Base-by-base conservation (phyloP, 495 filamentous ascomycete species). In the Astrocystis sublimbata region DNA sequence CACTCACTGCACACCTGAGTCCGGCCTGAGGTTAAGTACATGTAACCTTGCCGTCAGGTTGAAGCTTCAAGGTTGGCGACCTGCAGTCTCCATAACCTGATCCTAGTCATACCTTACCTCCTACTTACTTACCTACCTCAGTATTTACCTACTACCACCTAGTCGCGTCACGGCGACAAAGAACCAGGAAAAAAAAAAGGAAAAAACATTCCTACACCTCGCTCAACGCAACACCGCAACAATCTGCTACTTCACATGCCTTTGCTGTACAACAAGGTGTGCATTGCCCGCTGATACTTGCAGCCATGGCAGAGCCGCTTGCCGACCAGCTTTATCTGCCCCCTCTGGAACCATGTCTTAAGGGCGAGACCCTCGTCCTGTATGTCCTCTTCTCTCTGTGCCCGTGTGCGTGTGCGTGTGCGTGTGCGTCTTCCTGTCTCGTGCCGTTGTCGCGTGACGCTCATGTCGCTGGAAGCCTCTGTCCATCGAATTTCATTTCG, bases 221-320 rank as follows among this genome's bases (percentile, higher is more conserved):
- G 54, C 52, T 36, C 35, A n/a, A 45, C 17, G 12, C 15, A 42
- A 64, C 28, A 40, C 49, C 30, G 45, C 50, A 50, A 66, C 64
- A 61, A 15, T 61, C 54, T 58, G 50, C 53, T 55, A 52, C 59
- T 60, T 73, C 70, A 65, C 68, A 74, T 71, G 70, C 60, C 64
- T 71, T 58, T 66, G 35, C 65, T 65, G 67, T 64, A 64, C 54
- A 65, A 51, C 52, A 59, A 65, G 56, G 62, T 70, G 63, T 63
- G 65, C 69, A 65, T 71, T 69, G 71, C 60, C 72, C 82, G 81
- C 81, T 84, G 78, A 79, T 77, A 78, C 80, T 76, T 74, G 75
- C 72, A 80, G 80, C 81, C 83, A 92, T 92, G 89, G 89, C 86
- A 78, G 84, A 72, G 65, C 53, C 73, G 68, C 62, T 75, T 51